Conservation (phyloP, 129 eudicot species). For the Smallanthus sonchifolius region DNA sequence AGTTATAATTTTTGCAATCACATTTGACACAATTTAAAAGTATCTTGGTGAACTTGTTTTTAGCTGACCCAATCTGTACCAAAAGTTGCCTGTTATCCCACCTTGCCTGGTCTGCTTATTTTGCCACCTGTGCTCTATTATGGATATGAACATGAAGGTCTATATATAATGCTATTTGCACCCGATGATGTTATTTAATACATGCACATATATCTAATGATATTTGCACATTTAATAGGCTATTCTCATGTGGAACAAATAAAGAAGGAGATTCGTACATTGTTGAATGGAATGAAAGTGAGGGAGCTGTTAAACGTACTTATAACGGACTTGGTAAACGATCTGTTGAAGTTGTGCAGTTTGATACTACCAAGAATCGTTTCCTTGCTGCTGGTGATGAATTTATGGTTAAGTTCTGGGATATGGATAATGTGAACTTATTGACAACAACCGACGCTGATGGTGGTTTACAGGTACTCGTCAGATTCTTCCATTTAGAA, state of each 20-base stretch:
- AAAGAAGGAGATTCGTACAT: constrained; percentile 80
- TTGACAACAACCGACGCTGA: constrained; percentile 63
- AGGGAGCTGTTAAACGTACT: constrained; percentile 73
- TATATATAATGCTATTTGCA: background rate
- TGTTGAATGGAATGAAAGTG: constrained; percentile 91
- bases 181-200: constrained; percentile 8
- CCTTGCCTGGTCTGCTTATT: background rate
- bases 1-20: background rate
- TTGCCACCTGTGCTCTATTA: background rate
- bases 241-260: constrained; percentile 85
- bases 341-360: constrained; percentile 66
- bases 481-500: constrained; percentile 15
- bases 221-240: constrained; percentile 34
- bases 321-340: constrained; percentile 74
- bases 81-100: background rate
- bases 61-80: background rate
- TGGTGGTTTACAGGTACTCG: constrained; percentile 69
- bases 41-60: background rate
- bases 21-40: background rate
- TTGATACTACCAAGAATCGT: constrained; percentile 70
- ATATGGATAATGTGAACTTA: constrained; percentile 63
- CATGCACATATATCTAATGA: background rate
- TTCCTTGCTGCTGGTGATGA: constrained; percentile 84
- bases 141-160: background rate
- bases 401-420: constrained; percentile 66